Evolutionary conservation across 768 basidiomycete species (phyloP).

Genomic region (Tylopilus cervinicoccineus): DNA sequence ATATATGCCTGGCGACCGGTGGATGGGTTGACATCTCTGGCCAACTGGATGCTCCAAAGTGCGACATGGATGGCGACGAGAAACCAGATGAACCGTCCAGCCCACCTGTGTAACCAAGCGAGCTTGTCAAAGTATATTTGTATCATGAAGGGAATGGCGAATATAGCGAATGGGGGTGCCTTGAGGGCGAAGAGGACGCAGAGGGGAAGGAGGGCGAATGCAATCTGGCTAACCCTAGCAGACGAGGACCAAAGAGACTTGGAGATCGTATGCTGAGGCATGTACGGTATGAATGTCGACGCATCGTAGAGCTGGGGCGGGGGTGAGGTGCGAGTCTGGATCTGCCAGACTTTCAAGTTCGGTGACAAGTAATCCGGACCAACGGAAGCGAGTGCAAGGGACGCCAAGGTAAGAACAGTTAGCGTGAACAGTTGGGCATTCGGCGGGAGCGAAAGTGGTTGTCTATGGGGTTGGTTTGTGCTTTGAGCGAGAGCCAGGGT

Average conservation of each 20-base stretch:
- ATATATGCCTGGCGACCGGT: conserved; percentile 42
- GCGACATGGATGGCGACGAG: conserved; percentile 56
- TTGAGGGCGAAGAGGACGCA: conserved; percentile 70
- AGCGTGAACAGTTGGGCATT: conserved; percentile 60
- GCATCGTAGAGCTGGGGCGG: conserved; percentile 28
- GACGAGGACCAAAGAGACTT: conserved; percentile 73
- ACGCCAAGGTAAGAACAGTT: conserved; percentile 38
- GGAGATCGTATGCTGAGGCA: conserved; percentile 55
- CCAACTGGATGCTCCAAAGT: conserved; percentile 68
- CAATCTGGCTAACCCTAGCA: conserved; percentile 62
- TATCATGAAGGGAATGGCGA: conserved; percentile 57
- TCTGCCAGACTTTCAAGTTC: conserved; percentile 41
- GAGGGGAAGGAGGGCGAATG: conserved; percentile 69
- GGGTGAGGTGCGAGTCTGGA: conserved; percentile 20
- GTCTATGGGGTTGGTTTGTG: conserved; percentile 34
- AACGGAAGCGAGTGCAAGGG: conserved; percentile 47
- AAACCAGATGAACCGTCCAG: conserved; percentile 66
- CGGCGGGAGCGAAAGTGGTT: conserved; percentile 51
- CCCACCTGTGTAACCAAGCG: conserved; percentile 66
- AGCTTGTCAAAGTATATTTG: conserved; percentile 77
- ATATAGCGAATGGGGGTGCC: conserved; percentile 65
- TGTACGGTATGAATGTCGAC: conserved; percentile 34
- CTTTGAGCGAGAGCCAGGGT: conserved; percentile 33
- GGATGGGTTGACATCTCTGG: conserved; percentile 41
- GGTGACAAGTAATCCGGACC: conserved; percentile 71